Percentiles rank a stretch among this genome's conserved stretches.
Conservation (phyloP, 169 alveolate genomes). For the Pseudocohnilembus persalinus region DNA sequence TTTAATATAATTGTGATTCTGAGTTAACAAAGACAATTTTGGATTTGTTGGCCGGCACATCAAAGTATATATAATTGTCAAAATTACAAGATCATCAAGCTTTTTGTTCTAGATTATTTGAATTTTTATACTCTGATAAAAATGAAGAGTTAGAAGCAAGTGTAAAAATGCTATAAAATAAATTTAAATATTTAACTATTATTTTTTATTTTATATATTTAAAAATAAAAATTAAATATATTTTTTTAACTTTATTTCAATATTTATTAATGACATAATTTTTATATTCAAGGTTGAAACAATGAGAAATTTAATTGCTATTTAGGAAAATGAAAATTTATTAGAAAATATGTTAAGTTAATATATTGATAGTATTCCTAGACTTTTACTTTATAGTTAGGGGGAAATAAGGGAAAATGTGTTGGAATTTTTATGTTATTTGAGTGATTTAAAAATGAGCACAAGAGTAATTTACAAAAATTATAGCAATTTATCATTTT, state of each 20-base stretch:
- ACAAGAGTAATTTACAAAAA: conserved; percentile 53
- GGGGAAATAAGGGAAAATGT: conserved; percentile 83
- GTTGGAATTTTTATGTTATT: conserved; percentile 74
- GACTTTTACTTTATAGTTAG: conserved; percentile 61
- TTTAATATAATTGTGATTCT: conserved; percentile 63
- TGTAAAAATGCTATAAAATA: background rate
- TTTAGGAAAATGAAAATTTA: conserved; percentile 74
- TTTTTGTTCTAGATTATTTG: conserved; percentile 64
- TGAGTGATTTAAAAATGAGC: conserved; percentile 74
- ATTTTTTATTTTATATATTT: too few relatives aligned
- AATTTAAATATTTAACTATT: too few relatives aligned
- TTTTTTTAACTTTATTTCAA: too few relatives aligned
- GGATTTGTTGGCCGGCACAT: conserved; percentile 75
- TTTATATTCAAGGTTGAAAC: conserved; percentile 77
- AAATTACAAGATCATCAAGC: conserved; percentile 54
- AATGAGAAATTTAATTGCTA: conserved; percentile 71
- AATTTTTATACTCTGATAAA: conserved; percentile 54
- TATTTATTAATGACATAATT: too few relatives aligned
- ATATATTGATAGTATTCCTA: conserved; percentile 64
- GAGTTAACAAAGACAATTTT: conserved; percentile 71
- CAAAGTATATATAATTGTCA: conserved; percentile 71
- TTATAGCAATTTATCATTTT: too few relatives aligned
- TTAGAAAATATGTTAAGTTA: conserved; percentile 68
- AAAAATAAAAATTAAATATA: too few relatives aligned
- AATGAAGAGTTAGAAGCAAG: conserved; percentile 64